Percentiles rank a stretch among this genome's conserved stretches.
phyloP scores from a whole-genome alignment of 2,329 filamentous ascomycete species.

The Trichophyton verrucosum region DNA sequence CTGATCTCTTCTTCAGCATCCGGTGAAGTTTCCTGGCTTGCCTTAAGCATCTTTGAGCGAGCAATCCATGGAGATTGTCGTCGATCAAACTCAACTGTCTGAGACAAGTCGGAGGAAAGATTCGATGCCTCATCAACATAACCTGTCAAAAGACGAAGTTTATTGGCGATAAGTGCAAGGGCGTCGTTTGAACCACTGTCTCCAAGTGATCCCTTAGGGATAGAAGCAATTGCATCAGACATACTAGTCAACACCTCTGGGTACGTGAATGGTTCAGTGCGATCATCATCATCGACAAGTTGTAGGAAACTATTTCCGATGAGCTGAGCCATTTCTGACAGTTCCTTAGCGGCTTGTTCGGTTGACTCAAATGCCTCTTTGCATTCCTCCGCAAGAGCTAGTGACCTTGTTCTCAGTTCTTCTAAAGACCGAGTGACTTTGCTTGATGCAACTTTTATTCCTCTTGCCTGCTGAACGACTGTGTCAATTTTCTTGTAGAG shows the following conservation, averaged over 20 bases:
- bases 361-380: constrained; percentile 57
- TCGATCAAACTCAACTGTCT: constrained; percentile 68
- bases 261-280: constrained; percentile 54
- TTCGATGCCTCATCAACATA: constrained; percentile 59
- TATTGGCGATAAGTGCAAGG: constrained; percentile 55
- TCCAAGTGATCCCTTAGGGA: constrained; percentile 18
- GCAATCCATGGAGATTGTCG: constrained; percentile 68
- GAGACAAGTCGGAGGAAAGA: constrained; percentile 56
- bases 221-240: constrained; percentile 21
- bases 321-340: constrained; percentile 54
- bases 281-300: constrained; percentile 59
- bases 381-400: constrained; percentile 59
- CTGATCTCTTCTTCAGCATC: constrained; percentile 78
- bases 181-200: constrained; percentile 40
- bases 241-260: constrained; percentile 55
- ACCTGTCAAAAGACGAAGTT: constrained; percentile 51
- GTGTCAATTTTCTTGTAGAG: constrained; percentile 59
- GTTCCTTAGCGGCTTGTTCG: constrained; percentile 50
- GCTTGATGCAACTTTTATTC: constrained; percentile 67
- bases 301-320: constrained; percentile 55
- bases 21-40: constrained; percentile 65
- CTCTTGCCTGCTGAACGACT: constrained; percentile 63
- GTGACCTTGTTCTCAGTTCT: constrained; percentile 61
- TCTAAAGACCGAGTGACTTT: constrained; percentile 67
- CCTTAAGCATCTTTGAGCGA: constrained; percentile 66